Percentiles rank a stretch among this genome's conserved stretches.
phyloP scores from a whole-genome alignment of 495 filamentous ascomycete genomes.

The Diplogelasinospora grovesii region DNA sequence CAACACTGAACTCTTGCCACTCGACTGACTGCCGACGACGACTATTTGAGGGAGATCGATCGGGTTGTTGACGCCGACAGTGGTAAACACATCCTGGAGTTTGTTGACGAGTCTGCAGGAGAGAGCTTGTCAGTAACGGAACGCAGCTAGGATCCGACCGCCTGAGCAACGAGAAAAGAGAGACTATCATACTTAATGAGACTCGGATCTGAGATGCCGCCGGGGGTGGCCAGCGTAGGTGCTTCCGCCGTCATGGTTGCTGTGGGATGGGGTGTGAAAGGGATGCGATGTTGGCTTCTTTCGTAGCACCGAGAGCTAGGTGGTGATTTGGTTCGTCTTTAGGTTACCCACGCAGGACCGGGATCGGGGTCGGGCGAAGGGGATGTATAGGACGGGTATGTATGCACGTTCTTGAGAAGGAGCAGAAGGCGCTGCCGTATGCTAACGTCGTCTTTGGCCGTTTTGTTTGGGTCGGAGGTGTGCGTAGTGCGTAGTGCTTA shows the following conservation, averaged over 20 bases:
- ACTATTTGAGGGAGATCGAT: slow-evolving; percentile 99
- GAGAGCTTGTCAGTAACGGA: slow-evolving; percentile 19
- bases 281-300: too few species aligned
- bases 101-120: slow-evolving; percentile 94
- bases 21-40: slow-evolving; percentile 97
- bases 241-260: slow-evolving; percentile 23
- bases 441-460: too few species aligned
- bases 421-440: too few species aligned
- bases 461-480: neutral
- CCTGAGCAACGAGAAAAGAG: too few species aligned
- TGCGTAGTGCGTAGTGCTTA: neutral
- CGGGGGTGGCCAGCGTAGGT: slow-evolving; percentile 31
- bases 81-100: slow-evolving; percentile 98
- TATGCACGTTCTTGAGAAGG: too few species aligned
- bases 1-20: slow-evolving; percentile 98
- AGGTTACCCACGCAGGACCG: too few species aligned
- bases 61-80: slow-evolving; percentile 96
- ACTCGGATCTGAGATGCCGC: slow-evolving; percentile 53
- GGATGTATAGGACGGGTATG: too few species aligned
- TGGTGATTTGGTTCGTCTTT: too few species aligned
- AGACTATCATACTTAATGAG: slow-evolving; percentile 46
- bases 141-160: too few species aligned
- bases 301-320: too few species aligned
- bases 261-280: slow-evolving; percentile 1
- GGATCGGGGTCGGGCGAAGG: too few species aligned